A percentile compares a stretch with the other conserved stretches of the same genome.
Evolutionary conservation across 2,329 filamentous ascomycete species (phyloP).

Genomic region (Phialophora expanda): DNA sequence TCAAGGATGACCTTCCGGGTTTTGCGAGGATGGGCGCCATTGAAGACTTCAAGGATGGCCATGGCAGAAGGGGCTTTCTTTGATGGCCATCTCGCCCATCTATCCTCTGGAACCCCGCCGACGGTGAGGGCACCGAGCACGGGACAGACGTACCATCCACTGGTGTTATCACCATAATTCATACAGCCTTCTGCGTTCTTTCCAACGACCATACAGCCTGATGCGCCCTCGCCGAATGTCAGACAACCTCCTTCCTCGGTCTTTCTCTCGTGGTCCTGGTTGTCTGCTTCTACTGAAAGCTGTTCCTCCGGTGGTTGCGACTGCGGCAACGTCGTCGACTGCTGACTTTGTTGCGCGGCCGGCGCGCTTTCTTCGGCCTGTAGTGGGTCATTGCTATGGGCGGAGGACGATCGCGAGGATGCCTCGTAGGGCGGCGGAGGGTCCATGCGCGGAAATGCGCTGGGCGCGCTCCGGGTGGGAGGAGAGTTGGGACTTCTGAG

Average conservation of each 20-base stretch:
- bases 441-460: constrained; percentile 34
- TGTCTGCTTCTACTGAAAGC: background rate
- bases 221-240: constrained; percentile 31
- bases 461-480: constrained; percentile 10
- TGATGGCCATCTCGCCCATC: background rate
- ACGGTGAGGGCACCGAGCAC: background rate
- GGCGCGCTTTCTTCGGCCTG: constrained; percentile 5
- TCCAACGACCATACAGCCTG: constrained; percentile 33
- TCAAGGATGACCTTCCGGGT: background rate
- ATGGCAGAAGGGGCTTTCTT: background rate
- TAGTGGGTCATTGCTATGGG: constrained; percentile 31
- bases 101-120: background rate
- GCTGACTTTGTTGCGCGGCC: constrained; percentile 7
- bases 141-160: constrained; percentile 28
- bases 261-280: constrained; percentile 17
- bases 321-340: constrained; percentile 3
- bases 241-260: constrained; percentile 30
- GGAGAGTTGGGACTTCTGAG: constrained; percentile 23
- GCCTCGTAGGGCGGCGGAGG: constrained; percentile 36
- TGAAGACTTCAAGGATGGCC: background rate
- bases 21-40: background rate
- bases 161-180: constrained; percentile 32
- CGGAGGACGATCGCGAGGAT: constrained; percentile 33
- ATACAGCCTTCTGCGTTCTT: constrained; percentile 26
- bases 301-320: constrained; percentile 2